phyloP scores from a whole-genome alignment of 768 basidiomycete genomes.

The Lentinula sp. region DNA sequence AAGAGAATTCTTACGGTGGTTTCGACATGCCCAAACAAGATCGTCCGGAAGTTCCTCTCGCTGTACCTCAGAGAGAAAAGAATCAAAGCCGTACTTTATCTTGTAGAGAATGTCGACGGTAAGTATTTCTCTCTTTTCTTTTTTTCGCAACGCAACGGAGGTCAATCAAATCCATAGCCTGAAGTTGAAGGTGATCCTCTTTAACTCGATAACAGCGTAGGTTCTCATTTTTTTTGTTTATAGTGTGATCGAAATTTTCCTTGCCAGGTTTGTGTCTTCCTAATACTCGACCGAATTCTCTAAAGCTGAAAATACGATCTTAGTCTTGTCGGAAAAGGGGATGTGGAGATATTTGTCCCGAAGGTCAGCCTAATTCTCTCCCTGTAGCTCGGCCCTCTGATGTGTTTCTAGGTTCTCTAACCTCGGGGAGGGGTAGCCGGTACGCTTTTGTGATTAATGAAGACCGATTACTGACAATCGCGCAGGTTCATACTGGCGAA shows the following conservation, averaged over 20 bases:
- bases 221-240: neutral
- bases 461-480: slow-evolving; percentile 7
- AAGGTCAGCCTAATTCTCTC: slow-evolving; percentile 28
- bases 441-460: slow-evolving; percentile 18
- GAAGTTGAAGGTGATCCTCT: slow-evolving; percentile 38
- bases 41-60: neutral
- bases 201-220: slow-evolving; percentile 1
- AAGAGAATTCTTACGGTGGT: neutral
- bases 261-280: slow-evolving; percentile 37
- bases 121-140: neutral
- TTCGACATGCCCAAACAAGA: slow-evolving; percentile 1
- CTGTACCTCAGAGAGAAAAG: slow-evolving; percentile 23
- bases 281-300: slow-evolving; percentile 12
- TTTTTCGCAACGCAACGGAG: neutral
- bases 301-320: neutral
- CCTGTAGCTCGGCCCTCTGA: slow-evolving; percentile 6
- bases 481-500: slow-evolving; percentile 61
- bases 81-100: slow-evolving; percentile 39
- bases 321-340: slow-evolving; percentile 63
- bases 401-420: slow-evolving; percentile 41
- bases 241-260: slow-evolving; percentile 64
- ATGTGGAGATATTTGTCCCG: slow-evolving; percentile 56
- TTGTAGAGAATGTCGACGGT: slow-evolving; percentile 49
- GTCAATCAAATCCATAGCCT: slow-evolving; percentile 21
- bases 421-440: slow-evolving; percentile 62